Conservation (phyloP, 2,329 filamentous ascomycete genomes). For the Colletotrichum nymphaeae region DNA sequence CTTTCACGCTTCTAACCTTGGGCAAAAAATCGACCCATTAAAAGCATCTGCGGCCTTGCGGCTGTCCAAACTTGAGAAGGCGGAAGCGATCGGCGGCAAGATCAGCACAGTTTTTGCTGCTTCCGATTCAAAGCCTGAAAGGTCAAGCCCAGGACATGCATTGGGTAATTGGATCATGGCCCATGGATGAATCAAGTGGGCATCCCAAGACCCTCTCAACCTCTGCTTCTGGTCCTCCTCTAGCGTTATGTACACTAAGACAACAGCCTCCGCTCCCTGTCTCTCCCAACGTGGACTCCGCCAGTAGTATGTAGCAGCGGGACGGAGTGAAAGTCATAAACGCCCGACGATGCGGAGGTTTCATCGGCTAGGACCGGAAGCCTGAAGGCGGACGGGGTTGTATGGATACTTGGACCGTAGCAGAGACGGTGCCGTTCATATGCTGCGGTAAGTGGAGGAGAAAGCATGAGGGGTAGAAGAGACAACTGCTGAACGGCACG, state of each 20-base stretch:
- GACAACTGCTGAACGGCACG: background rate
- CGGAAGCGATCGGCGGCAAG: conserved; percentile 8
- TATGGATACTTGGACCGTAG: too few species aligned
- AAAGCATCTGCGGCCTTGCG: background rate
- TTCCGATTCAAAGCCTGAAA: background rate
- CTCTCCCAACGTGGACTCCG: background rate
- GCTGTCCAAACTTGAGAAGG: background rate
- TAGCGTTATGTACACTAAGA: background rate
- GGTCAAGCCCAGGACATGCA: background rate
- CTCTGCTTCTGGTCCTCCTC: background rate
- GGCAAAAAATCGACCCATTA: background rate
- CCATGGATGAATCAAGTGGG: background rate
- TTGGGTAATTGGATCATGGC: background rate
- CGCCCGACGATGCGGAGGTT: background rate
- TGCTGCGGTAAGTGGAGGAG: background rate
- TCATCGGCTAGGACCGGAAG: background rate
- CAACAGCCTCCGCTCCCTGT: background rate
- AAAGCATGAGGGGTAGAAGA: background rate
- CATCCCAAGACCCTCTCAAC: background rate
- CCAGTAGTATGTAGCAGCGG: background rate
- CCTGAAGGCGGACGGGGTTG: background rate
- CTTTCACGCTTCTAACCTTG: background rate
- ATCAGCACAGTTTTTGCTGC: conserved; percentile 3
- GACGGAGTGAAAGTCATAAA: background rate
- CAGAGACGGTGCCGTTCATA: too few species aligned